Base-by-base conservation (phyloP, 805 yeast species). In the Metschnikowia shivogae region DNA sequence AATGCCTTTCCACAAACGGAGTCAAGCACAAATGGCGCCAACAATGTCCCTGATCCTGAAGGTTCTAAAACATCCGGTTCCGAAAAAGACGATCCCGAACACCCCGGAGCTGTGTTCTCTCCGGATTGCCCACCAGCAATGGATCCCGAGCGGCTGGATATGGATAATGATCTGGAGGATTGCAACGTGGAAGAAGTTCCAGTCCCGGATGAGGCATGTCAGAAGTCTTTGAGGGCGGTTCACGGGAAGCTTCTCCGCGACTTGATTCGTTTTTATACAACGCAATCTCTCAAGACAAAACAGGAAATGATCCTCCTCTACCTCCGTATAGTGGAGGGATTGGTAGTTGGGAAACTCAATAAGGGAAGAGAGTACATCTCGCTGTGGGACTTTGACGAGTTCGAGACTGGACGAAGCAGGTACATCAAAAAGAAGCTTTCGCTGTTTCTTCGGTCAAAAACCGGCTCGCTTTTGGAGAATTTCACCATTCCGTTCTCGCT, bases 371-470 rank as follows among this genome's bases (percentile, higher is more conserved):
- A 30, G 13, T 31, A 39, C 13, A 31, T 39, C 11, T 22, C 35
- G 3, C 34, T 6, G 22, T 39, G 42, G 42, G 42, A 39, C 22
- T 39, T 39, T 14, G 42, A 30, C n/a, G 42, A 39, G 17, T 39
- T 39, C 9, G 42, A 39, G 14, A 39, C 17, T 19, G 35, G 30
- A 4, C 9, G 35, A 11, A 28, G 33, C 28, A n/a, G n/a, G 30
- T 39, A 39, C 13, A 39, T 31, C 42, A 39, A 39, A 17, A 20
- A 30, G 13, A 39, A 39, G 11, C 8, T 39, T 3, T 30, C 35
- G 28, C 32, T 13, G 13, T 30, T 39, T 5, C 42, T 39, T 20
- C 42, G 42, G 12, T 30, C 42, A 27, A 31, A 31, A 30, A 39
- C 42, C 3, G 35, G 42, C 14, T 39, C 42, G 7, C 29, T 39